Base-by-base conservation (phyloP, 306 rosid species). In the Begonia fuchsioides region DNA sequence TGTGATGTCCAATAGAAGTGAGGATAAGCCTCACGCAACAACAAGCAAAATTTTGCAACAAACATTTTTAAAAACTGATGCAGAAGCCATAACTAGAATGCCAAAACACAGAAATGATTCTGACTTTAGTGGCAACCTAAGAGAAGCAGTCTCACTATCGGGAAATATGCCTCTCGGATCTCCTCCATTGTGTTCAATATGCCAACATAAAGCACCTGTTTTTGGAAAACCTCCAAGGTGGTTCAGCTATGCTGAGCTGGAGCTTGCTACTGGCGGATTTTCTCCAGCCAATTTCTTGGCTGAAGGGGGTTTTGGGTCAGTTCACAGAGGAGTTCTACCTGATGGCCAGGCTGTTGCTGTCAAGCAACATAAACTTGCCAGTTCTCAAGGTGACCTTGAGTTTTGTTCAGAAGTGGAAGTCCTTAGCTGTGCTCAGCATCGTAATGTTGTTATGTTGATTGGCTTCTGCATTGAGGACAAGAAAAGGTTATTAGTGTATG, bases 341-440 rank as follows among this genome's bases (percentile, higher is more conserved):
- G 98, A 92, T 52, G 98, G 98, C 40, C 96, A 92, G 66, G 87
- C 79, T 60, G 81, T 92, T 52, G 98, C 98, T 53, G 98, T 92
- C 59, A 92, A 92, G 76, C 98, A 92, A 58, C 98, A 92, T 57
- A 92, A 82, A 73, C 71, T 92, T 63, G 98, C 98, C 55, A 92
- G 98, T 69, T 85, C 98, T 58, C 98, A 92, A 60, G 98, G 98
- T 20, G 98, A 92, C 71, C 65, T 59, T 43, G 98, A 92, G 49
- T 92, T 92, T 62, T 92, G 98, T 63, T 92, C 98, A 0, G 98
- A 92, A 71, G 98, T 92, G 2, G 98, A 92, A 82, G 98, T 92
- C 58, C 70, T 92, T 41, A 92, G 98, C 71, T 92, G 98, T 63
- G 98, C 98, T 59, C 98, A 92, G 60, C 98, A 92, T 52, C 76